Percentiles rank a stretch among this genome's conserved stretches.
These are phyloP conservation scores for Phytophthora fragariaefolia DNA, from an alignment of 352 stramenopile species.

Conservation along the genomic window DNA sequence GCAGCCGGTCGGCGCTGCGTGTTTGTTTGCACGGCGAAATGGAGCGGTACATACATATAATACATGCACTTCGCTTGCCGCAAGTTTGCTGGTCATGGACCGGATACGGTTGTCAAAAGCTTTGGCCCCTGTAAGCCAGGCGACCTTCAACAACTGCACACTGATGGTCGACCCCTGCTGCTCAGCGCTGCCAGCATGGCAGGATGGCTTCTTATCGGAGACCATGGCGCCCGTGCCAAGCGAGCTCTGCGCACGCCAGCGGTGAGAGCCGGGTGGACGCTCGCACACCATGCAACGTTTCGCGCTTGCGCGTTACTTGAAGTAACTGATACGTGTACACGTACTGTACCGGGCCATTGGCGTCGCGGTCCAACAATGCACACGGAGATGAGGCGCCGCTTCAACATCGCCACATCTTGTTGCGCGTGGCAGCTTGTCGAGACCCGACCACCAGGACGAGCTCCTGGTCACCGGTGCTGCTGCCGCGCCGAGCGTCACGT, in stretches of 20 bases:
- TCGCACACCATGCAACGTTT: constrained; percentile 21
- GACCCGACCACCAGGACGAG: neutral
- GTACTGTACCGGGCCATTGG: neutral
- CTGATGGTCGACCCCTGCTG: neutral
- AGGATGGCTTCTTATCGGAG: constrained; percentile 11
- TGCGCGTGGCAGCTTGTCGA: constrained; percentile 2
- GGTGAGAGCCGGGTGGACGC: constrained; percentile 9
- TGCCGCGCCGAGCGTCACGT: too few species aligned
- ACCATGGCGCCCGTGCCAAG: neutral
- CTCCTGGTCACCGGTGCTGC: neutral
- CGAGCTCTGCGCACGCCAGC: neutral
- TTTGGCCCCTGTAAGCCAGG: neutral
- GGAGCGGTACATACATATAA: too few species aligned
- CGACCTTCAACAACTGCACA: neutral
- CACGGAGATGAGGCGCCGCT: constrained; percentile 11
- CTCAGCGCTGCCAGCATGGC: neutral
- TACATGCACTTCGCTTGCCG: too few species aligned
- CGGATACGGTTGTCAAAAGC: too few species aligned
- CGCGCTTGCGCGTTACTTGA: constrained; percentile 11
- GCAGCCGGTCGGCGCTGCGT: neutral
- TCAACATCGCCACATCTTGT: constrained; percentile 17
- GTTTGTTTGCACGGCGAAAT: neutral
- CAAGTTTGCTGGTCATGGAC: neutral
- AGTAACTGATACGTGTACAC: constrained; percentile 14
- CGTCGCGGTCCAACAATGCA: neutral